Conservation (phyloP, 805 yeast species). For the Saturnispora sanitii region DNA sequence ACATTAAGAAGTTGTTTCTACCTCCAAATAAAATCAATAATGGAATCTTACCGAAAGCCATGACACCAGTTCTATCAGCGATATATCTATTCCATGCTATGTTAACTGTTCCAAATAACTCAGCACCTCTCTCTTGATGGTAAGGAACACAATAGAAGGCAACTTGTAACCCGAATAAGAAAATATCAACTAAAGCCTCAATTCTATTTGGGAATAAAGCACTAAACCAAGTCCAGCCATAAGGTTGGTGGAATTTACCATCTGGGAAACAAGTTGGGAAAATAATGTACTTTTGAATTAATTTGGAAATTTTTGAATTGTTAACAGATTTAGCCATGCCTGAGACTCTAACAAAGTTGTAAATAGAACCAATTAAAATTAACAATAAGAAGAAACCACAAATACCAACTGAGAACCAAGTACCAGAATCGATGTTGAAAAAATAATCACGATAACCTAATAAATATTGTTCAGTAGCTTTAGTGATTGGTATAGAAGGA, state of each 20-base stretch:
- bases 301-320: constrained; percentile 4
- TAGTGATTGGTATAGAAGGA: constrained; percentile 12
- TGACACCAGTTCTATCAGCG: constrained; percentile 31
- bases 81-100: constrained; percentile 21
- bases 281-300: constrained; percentile 26
- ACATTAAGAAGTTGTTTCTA: constrained; percentile 34
- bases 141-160: constrained; percentile 10
- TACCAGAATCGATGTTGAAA: constrained; percentile 20
- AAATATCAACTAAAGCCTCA: constrained; percentile 8
- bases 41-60: constrained; percentile 32
- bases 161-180: constrained; percentile 7
- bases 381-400: constrained; percentile 32
- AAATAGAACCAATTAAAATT: constrained; percentile 27
- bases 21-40: constrained; percentile 36
- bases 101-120: constrained; percentile 23
- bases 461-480: neutral
- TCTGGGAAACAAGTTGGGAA: constrained; percentile 30
- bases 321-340: constrained; percentile 23
- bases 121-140: constrained; percentile 10
- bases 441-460: constrained; percentile 13
- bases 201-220: constrained; percentile 9
- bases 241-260: constrained; percentile 15
- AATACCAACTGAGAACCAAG: constrained; percentile 28
- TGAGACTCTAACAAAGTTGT: constrained; percentile 25
- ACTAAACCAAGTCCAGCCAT: constrained; percentile 13